Conservation (phyloP, 179 eudicot species). For the Beta macrorhiza region DNA sequence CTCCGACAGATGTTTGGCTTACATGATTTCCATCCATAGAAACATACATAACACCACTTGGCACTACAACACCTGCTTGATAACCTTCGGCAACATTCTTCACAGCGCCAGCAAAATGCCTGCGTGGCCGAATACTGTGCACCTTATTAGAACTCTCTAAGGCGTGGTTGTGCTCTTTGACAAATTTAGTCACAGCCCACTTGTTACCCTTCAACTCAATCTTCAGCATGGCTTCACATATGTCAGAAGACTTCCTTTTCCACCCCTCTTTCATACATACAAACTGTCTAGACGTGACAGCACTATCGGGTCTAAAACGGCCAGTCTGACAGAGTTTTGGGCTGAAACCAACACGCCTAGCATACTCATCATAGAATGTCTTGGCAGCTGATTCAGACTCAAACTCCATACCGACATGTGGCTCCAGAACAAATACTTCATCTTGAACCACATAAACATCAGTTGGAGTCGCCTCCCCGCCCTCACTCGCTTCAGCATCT, state of each 20-base stretch:
- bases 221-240: conserved; percentile 69
- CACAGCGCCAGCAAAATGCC: conserved; percentile 54
- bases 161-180: conserved; percentile 73
- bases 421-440: conserved; percentile 50
- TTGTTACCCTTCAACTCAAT: conserved; percentile 52
- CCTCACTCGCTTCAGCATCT: conserved; percentile 40
- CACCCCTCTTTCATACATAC: conserved; percentile 37
- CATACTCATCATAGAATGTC: conserved; percentile 63
- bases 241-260: conserved; percentile 41
- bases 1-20: conserved; percentile 38
- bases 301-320: conserved; percentile 29
- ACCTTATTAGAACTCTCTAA: conserved; percentile 43
- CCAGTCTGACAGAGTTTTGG: conserved; percentile 29
- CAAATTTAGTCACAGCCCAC: conserved; percentile 70
- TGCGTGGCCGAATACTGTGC: conserved; percentile 47
- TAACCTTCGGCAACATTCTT: conserved; percentile 39
- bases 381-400: conserved; percentile 62
- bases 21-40: conserved; percentile 47
- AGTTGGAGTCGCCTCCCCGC: conserved; percentile 34
- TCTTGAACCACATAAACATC: conserved; percentile 39
- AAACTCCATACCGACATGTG: conserved; percentile 75
- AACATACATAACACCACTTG: conserved; percentile 60
- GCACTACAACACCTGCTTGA: conserved; percentile 43
- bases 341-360: conserved; percentile 61
- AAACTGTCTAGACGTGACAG: conserved; percentile 26